Percentiles rank a stretch among this genome's conserved stretches.
phyloP scores from a whole-genome alignment of 495 filamentous ascomycete species.

The Pyrenula massariospora region DNA sequence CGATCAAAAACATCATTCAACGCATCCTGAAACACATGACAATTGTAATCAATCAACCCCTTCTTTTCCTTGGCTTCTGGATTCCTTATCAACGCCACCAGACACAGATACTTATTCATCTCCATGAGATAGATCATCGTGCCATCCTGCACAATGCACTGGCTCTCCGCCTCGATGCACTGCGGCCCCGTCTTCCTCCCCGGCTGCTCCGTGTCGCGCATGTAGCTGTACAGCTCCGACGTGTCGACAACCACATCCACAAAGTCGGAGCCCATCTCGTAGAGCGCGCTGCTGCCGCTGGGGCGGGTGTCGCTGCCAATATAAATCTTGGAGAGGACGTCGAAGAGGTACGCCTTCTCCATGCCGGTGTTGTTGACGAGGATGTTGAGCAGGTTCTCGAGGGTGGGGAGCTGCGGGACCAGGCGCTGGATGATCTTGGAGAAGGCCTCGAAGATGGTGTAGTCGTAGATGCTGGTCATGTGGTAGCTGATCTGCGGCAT shows the following conservation, averaged over 20 bases:
- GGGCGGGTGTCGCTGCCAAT: constrained; percentile 91
- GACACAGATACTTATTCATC: constrained; percentile 72
- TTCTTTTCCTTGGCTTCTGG: constrained; percentile 42
- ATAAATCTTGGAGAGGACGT: constrained; percentile 94
- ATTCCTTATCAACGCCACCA: constrained; percentile 68
- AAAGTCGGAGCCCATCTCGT: constrained; percentile 96
- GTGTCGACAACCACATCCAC: constrained; percentile 97
- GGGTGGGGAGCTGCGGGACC: constrained; percentile 80
- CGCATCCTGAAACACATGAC: constrained; percentile 46
- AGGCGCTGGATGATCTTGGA: constrained; percentile 96
- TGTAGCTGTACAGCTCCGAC: constrained; percentile 86
- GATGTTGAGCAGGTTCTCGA: constrained; percentile 85
- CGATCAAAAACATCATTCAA: constrained; percentile 44
- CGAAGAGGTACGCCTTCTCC: constrained; percentile 95
- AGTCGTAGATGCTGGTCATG: constrained; percentile 92
- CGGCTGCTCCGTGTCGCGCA: constrained; percentile 36
- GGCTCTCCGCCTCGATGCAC: constrained; percentile 67
- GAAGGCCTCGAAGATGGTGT: constrained; percentile 96
- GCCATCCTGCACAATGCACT: constrained; percentile 67
- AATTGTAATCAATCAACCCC: constrained; percentile 49
- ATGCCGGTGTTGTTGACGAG: constrained; percentile 82
- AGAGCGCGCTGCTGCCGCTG: constrained; percentile 71
- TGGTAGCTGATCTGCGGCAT: constrained; percentile 77
- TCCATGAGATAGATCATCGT: constrained; percentile 78
- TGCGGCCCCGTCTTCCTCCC: constrained; percentile 48